Conservation (phyloP, 805 yeast species). For the Wickerhamomyces strasburgensis region DNA sequence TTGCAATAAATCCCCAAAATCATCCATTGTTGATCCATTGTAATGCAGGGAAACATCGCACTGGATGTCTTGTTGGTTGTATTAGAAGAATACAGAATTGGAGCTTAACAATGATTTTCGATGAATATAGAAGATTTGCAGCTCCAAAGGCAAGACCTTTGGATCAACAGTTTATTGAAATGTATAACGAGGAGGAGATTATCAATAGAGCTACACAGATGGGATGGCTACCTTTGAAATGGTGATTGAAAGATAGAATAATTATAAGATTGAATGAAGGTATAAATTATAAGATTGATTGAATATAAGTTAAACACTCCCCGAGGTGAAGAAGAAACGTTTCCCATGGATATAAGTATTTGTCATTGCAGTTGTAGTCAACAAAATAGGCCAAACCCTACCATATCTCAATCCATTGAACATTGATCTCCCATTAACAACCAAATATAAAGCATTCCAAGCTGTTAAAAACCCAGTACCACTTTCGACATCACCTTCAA, state of each 20-base stretch:
- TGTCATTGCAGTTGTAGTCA: conserved; percentile 53
- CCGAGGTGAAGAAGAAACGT: conserved; percentile 44
- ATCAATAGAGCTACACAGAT: conserved; percentile 45
- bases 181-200: conserved; percentile 70
- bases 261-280: conserved; percentile 1
- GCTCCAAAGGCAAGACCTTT: conserved; percentile 92
- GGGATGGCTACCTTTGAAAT: conserved; percentile 61
- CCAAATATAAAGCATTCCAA: conserved; percentile 71
- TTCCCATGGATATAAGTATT: conserved; percentile 68
- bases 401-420: conserved; percentile 48
- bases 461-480: conserved; percentile 80
- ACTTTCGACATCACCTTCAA: conserved; percentile 69
- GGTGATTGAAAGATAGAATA: conserved; percentile 36
- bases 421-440: conserved; percentile 65
- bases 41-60: conserved; percentile 93
- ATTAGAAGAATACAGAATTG: conserved; percentile 83
- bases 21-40: conserved; percentile 94
- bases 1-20: conserved; percentile 77
- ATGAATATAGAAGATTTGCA: conserved; percentile 91
- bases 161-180: conserved; percentile 93
- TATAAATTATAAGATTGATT: neutral
- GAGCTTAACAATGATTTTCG: conserved; percentile 91
- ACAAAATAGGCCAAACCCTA: conserved; percentile 55
- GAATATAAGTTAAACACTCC: conserved; percentile 3
- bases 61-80: conserved; percentile 95